phyloP scores from a whole-genome alignment of 2,329 filamentous ascomycete genomes.

The Penicillium crustosum region DNA sequence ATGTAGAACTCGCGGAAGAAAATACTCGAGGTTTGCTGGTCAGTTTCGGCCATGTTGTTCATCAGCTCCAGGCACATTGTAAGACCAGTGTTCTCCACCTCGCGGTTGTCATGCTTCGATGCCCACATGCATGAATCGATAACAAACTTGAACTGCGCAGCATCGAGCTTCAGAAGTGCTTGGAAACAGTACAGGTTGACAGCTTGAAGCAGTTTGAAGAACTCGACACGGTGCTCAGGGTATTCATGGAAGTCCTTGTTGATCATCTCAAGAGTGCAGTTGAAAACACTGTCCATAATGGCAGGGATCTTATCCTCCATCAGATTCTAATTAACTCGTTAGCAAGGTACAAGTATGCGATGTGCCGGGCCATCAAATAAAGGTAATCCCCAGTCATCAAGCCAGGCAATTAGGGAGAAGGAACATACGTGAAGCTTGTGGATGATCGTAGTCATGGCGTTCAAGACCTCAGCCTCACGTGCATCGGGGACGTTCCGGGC shows the following conservation, averaged over 20 bases:
- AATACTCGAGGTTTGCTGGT: slow-evolving; percentile 78
- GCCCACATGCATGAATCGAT: slow-evolving; percentile 99
- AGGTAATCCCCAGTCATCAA: background rate
- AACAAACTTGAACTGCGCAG: slow-evolving; percentile 97
- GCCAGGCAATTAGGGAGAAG: no score
- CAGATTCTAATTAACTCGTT: slow-evolving; percentile 59
- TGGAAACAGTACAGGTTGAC: slow-evolving; percentile 99
- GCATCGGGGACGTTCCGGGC: slow-evolving; percentile 95
- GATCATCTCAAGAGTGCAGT: slow-evolving; percentile 99
- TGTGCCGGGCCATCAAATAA: background rate
- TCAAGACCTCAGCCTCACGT: slow-evolving; percentile 92
- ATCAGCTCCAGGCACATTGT: slow-evolving; percentile 98
- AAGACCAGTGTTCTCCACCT: slow-evolving; percentile 92
- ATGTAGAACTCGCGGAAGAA: slow-evolving; percentile 99
- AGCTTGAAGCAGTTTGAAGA: slow-evolving; percentile 93
- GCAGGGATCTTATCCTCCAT: slow-evolving; percentile 98
- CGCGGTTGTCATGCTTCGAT: slow-evolving; percentile 99
- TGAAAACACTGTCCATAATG: slow-evolving; percentile 98
- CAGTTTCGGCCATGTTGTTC: slow-evolving; percentile 93
- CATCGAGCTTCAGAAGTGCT: slow-evolving; percentile 88
- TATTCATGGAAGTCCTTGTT: slow-evolving; percentile 99
- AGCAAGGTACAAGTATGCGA: background rate
- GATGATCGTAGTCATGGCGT: slow-evolving; percentile 96
- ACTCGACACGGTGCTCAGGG: slow-evolving; percentile 97
- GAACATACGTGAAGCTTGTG: slow-evolving; percentile 87